Evolutionary conservation across 2,329 filamentous ascomycete species (phyloP).

Genomic region (Alternaria panax): DNA sequence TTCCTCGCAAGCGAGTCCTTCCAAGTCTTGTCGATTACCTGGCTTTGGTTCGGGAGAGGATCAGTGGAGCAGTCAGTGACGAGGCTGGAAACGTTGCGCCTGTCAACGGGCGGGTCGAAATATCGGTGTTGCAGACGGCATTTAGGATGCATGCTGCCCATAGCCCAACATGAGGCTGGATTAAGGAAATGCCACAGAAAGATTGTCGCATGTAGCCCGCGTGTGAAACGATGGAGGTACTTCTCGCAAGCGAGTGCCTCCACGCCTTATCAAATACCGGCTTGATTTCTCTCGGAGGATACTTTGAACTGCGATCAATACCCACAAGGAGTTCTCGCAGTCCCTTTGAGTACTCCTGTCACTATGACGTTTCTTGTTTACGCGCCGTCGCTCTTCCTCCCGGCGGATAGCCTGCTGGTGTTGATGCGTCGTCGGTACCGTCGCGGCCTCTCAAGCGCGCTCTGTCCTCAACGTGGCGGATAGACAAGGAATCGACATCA

Average conservation of each 20-base stretch:
- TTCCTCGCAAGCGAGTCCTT: conserved; percentile 24
- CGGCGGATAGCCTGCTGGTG: background rate
- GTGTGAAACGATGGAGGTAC: conserved; percentile 22
- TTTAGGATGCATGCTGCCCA: background rate
- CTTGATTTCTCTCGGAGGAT: conserved; percentile 32
- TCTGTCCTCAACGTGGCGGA: background rate
- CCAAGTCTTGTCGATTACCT: conserved; percentile 20
- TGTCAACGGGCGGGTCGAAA: background rate
- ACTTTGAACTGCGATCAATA: conserved; percentile 43
- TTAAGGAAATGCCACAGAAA: background rate
- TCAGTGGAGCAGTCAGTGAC: background rate
- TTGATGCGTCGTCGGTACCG: background rate
- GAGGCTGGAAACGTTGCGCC: background rate
- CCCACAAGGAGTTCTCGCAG: conserved; percentile 35
- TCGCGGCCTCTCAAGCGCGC: background rate
- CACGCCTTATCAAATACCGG: conserved; percentile 21
- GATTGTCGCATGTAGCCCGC: conserved; percentile 22
- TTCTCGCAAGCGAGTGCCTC: conserved; percentile 27
- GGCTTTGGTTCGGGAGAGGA: background rate
- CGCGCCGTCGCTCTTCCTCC: background rate
- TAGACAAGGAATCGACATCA: background rate
- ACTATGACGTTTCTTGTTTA: background rate
- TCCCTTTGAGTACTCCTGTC: conserved; percentile 40
- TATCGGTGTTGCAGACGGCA: background rate
- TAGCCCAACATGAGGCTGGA: background rate